Conservation (phyloP, 495 filamentous ascomycete genomes). For the Pseudevernia furfuracea region DNA sequence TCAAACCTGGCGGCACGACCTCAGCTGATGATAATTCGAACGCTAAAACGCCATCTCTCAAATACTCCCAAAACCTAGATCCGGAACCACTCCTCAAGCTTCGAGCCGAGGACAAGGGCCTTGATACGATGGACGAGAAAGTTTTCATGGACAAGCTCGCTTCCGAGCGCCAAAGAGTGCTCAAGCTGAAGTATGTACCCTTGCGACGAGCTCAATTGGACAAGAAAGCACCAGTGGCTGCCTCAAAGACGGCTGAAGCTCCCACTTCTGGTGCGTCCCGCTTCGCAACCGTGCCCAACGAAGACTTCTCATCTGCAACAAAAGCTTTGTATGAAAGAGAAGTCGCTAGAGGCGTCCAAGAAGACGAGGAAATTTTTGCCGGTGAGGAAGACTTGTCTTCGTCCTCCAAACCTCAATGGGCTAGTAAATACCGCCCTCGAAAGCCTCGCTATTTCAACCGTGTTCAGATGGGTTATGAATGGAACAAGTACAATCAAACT, state of each 20-base stretch:
- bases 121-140: conserved; percentile 55
- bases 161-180: conserved; percentile 54
- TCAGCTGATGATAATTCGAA: background rate
- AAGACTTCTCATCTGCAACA: conserved; percentile 86
- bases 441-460: conserved; percentile 98
- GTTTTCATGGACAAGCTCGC: conserved; percentile 53
- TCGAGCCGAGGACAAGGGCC: conserved; percentile 56
- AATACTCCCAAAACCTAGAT: conserved; percentile 41
- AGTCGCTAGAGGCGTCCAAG: conserved; percentile 81
- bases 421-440: conserved; percentile 79
- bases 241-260: conserved; percentile 31
- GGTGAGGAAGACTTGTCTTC: conserved; percentile 74
- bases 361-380: conserved; percentile 94
- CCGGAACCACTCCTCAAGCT: conserved; percentile 66
- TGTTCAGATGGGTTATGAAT: conserved; percentile 98
- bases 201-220: conserved; percentile 46
- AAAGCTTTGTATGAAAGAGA: conserved; percentile 89
- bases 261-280: conserved; percentile 50
- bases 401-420: conserved; percentile 67
- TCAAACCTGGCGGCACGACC: background rate
- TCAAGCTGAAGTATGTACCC: conserved; percentile 65
- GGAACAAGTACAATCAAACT: conserved; percentile 99
- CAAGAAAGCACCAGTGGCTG: conserved; percentile 37
- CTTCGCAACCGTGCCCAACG: conserved; percentile 66
- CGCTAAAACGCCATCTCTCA: background rate